These are phyloP conservation scores for Yarrowia hollandica DNA, from an alignment of 805 yeast species.

Conservation along the genomic window DNA sequence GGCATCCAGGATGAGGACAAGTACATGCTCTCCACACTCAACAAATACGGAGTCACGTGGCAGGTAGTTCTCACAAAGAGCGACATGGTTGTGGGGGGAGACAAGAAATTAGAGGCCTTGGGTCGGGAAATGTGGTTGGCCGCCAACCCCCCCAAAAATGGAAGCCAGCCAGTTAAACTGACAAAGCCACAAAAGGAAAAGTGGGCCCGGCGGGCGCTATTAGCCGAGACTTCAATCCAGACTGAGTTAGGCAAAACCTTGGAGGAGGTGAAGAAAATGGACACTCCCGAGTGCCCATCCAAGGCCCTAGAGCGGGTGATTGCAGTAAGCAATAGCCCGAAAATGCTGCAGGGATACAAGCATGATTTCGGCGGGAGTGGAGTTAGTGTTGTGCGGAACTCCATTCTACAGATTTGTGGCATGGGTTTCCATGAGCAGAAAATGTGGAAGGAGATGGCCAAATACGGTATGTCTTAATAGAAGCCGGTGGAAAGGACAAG, in stretches of 20 bases:
- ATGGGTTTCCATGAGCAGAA: constrained; percentile 23
- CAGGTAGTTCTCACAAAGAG: constrained; percentile 77
- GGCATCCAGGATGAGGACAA: constrained; percentile 63
- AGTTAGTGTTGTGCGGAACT: constrained; percentile 9
- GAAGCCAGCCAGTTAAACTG: neutral
- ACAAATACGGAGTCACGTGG: constrained; percentile 60
- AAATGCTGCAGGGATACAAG: constrained; percentile 20
- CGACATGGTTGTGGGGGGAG: constrained; percentile 51
- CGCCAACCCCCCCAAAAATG: constrained; percentile 4
- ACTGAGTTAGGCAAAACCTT: constrained; percentile 14
- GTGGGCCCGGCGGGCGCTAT: constrained; percentile 29
- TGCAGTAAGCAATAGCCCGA: constrained; percentile 22
- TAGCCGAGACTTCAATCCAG: constrained; percentile 26
- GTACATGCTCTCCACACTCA: constrained; percentile 52
- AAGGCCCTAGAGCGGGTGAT: constrained; percentile 26
- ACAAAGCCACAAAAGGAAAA: neutral
- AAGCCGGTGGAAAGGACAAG: too few species aligned
- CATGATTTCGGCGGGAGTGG: constrained; percentile 26
- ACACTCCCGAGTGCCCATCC: constrained; percentile 13
- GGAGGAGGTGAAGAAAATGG: constrained; percentile 4
- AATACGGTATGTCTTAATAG: constrained; percentile 18
- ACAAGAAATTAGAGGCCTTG: constrained; percentile 12
- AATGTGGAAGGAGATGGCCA: constrained; percentile 27
- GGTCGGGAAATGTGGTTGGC: constrained; percentile 12
- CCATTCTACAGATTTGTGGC: constrained; percentile 20